Percentiles rank a stretch among this genome's conserved stretches.
These are phyloP conservation scores for Vitis amurensis DNA, from an alignment of 164 flowering plant genomes.

Conservation along the genomic window DNA sequence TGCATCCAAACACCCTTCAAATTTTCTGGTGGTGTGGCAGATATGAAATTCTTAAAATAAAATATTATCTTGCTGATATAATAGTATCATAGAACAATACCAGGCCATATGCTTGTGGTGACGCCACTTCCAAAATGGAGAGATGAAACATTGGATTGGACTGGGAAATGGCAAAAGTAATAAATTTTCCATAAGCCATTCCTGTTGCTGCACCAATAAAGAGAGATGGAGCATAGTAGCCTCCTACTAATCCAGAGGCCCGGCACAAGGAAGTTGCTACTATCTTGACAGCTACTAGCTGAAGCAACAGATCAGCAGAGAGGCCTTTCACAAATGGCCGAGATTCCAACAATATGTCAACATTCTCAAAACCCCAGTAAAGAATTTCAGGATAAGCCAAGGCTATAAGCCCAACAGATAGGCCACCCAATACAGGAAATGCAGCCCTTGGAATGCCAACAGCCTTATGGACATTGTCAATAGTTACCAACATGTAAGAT, in stretches of 20 bases:
- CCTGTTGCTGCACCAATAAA: slow-evolving; percentile 98
- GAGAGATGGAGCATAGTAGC: slow-evolving; percentile 93
- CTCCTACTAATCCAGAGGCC: slow-evolving; percentile 94
- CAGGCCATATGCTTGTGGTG: slow-evolving; percentile 98
- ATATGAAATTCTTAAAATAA: neutral
- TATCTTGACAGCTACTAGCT: slow-evolving; percentile 78
- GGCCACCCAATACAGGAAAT: slow-evolving; percentile 76
- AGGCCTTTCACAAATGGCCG: slow-evolving; percentile 68
- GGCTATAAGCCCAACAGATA: slow-evolving; percentile 78
- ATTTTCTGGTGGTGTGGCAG: neutral
- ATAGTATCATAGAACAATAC: slow-evolving; percentile 39
- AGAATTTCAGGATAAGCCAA: slow-evolving; percentile 90
- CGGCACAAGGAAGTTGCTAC: slow-evolving; percentile 80
- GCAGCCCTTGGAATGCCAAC: slow-evolving; percentile 57
- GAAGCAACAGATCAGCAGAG: slow-evolving; percentile 67
- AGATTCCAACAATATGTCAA: slow-evolving; percentile 82
- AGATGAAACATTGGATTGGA: slow-evolving; percentile 55
- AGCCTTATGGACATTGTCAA: slow-evolving; percentile 45
- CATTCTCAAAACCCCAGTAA: slow-evolving; percentile 95
- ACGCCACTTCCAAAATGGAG: slow-evolving; percentile 84
- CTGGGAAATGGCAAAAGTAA: slow-evolving; percentile 43
- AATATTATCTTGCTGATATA: neutral
- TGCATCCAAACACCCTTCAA: neutral
- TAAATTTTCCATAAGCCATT: slow-evolving; percentile 87
- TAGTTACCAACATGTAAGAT: slow-evolving; percentile 43